Conservation (phyloP, 1,284 basidiomycete genomes). For the Pseudozyma thailandica region DNA sequence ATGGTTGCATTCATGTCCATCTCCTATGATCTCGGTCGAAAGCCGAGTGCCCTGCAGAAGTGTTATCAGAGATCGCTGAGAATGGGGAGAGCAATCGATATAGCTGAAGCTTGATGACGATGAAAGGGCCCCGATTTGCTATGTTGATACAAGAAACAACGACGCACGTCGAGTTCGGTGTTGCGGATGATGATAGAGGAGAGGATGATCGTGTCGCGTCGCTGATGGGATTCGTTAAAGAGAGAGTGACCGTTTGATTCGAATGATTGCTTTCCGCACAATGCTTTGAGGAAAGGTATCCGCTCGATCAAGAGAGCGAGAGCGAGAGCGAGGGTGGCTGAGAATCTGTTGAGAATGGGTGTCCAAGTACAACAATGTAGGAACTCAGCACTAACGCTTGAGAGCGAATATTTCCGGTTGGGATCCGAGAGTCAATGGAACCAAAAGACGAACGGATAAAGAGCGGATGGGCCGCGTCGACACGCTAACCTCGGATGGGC, state of each 20-base stretch:
- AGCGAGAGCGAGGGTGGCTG: too few relatives aligned
- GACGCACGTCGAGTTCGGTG: background rate
- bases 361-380: too few relatives aligned
- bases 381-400: too few relatives aligned
- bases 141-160: background rate
- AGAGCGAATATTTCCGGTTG: too few relatives aligned
- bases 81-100: background rate
- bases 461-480: constrained; percentile 4
- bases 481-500: background rate
- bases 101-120: background rate
- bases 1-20: constrained; percentile 56
- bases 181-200: background rate
- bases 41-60: constrained; percentile 7
- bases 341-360: too few relatives aligned
- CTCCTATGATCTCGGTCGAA: constrained; percentile 15
- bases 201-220: background rate
- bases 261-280: too few relatives aligned
- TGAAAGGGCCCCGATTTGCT: background rate
- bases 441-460: background rate
- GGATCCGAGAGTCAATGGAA: background rate
- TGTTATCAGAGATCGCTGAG: background rate
- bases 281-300: too few relatives aligned
- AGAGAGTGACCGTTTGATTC: too few relatives aligned
- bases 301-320: too few relatives aligned
- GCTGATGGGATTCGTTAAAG: background rate